Conservation (phyloP, 2,329 filamentous ascomycete species). For the Ceratocystis albifundus region DNA sequence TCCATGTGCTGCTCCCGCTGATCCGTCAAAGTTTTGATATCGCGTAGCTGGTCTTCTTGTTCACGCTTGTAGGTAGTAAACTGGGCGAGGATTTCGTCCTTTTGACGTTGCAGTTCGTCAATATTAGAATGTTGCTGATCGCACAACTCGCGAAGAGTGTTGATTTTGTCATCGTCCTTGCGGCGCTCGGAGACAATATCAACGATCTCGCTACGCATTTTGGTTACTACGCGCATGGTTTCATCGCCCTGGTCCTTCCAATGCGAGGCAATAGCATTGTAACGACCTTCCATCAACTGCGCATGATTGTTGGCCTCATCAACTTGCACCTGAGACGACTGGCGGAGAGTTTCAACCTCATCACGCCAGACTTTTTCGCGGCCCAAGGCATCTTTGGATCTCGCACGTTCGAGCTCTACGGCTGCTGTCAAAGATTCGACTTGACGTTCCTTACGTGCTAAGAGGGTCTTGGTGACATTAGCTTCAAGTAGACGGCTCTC, state of each 20-base stretch:
- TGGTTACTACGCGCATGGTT: slow-evolving; percentile 41
- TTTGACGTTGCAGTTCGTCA: slow-evolving; percentile 47
- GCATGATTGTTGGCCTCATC: slow-evolving; percentile 55
- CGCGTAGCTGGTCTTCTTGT: slow-evolving; percentile 49
- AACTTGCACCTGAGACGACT: slow-evolving; percentile 50
- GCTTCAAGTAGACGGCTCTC: slow-evolving; percentile 58
- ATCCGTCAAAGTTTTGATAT: slow-evolving; percentile 47
- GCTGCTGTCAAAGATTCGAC: slow-evolving; percentile 55
- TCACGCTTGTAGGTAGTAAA: slow-evolving; percentile 55
- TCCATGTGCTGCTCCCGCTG: slow-evolving; percentile 51
- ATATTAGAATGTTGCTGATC: slow-evolving; percentile 63
- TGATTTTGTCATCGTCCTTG: slow-evolving; percentile 52
- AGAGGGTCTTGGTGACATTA: slow-evolving; percentile 57
- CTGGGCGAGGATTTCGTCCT: slow-evolving; percentile 47
- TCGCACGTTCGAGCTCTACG: slow-evolving; percentile 52
- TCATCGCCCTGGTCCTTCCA: slow-evolving; percentile 56
- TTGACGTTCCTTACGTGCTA: slow-evolving; percentile 63
- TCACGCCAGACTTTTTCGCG: slow-evolving; percentile 51
- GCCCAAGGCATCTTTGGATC: slow-evolving; percentile 47
- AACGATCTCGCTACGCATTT: slow-evolving; percentile 44
- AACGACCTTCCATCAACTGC: slow-evolving; percentile 57
- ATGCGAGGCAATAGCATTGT: slow-evolving; percentile 54
- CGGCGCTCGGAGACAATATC: slow-evolving; percentile 44
- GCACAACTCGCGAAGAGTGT: slow-evolving; percentile 53
- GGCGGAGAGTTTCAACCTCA: slow-evolving; percentile 50